Conservation (phyloP, 164 flowering plant genomes). For the Vitis cinerea region DNA sequence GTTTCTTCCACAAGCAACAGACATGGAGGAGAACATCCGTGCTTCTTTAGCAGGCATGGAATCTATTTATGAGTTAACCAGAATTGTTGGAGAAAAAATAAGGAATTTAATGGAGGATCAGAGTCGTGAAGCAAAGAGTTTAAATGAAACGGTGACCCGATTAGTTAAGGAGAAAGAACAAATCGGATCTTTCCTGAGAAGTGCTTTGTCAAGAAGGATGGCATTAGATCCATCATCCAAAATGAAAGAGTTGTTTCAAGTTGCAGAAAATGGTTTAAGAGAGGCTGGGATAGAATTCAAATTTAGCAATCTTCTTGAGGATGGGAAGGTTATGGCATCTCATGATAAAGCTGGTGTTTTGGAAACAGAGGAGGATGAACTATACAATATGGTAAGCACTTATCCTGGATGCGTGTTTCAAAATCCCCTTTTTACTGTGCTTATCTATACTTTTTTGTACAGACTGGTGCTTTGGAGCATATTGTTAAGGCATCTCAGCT, state of each 20-base stretch:
- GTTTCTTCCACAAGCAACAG: constrained; percentile 78
- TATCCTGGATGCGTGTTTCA: background rate
- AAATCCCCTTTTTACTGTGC: background rate
- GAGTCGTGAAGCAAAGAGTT: constrained; percentile 44
- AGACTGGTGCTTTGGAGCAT: constrained; percentile 94
- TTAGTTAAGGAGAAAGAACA: constrained; percentile 83
- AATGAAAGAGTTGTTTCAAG: constrained; percentile 62
- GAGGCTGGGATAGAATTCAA: constrained; percentile 73
- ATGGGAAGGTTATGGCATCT: constrained; percentile 27
- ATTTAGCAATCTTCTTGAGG: constrained; percentile 41
- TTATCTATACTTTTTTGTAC: constrained; percentile 4
- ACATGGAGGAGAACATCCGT: constrained; percentile 76
- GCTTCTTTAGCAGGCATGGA: constrained; percentile 79
- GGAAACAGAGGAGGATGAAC: constrained; percentile 67
- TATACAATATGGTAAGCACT: constrained; percentile 61
- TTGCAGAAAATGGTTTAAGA: constrained; percentile 81
- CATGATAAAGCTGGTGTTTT: constrained; percentile 25
- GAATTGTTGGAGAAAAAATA: constrained; percentile 48
- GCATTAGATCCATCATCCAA: constrained; percentile 46
- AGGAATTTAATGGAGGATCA: constrained; percentile 53
- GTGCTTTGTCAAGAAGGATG: constrained; percentile 73
- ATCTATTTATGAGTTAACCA: constrained; percentile 58
- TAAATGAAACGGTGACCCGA: constrained; percentile 62
- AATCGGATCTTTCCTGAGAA: constrained; percentile 80
- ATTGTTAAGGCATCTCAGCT: constrained; percentile 85